phyloP scores from a whole-genome alignment of 2,329 filamentous ascomycete genomes.

The Colletotrichum costaricense region DNA sequence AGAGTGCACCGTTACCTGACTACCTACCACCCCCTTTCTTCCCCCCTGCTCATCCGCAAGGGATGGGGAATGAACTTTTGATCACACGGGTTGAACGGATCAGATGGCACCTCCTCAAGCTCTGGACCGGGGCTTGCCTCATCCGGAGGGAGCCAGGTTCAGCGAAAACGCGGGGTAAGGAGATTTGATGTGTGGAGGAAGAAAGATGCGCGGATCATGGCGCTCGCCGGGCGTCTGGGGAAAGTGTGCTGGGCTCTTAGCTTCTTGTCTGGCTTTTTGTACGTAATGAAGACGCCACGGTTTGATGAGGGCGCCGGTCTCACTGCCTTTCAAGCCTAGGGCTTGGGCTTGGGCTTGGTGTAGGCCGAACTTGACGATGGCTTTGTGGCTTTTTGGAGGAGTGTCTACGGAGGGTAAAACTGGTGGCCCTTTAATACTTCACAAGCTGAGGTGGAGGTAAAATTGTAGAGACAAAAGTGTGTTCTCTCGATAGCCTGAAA shows the following conservation, averaged over 20 bases:
- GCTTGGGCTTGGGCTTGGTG: not conserved
- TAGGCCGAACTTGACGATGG: constrained; percentile 1
- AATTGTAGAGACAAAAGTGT: not conserved
- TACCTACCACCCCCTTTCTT: not conserved
- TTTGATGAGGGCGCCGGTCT: not conserved
- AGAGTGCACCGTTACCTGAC: constrained; percentile 26
- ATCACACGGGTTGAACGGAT: constrained; percentile 1
- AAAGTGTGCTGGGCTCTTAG: not conserved
- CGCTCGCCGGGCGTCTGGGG: not conserved
- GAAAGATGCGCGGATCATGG: not conserved
- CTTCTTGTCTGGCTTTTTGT: not conserved
- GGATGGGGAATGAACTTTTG: not conserved
- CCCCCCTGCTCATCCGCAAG: not conserved
- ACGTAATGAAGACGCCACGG: constrained; percentile 4
- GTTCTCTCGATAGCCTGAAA: not conserved
- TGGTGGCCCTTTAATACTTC: too few relatives aligned
- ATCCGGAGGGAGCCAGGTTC: not conserved
- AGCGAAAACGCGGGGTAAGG: constrained; percentile 2
- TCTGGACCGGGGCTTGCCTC: constrained; percentile 13
- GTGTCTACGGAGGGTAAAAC: not conserved
- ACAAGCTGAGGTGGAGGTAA: not conserved
- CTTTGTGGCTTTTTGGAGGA: not conserved
- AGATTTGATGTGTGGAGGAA: not conserved
- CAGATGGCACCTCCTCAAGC: constrained; percentile 21
- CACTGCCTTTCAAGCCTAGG: not conserved